Conservation (phyloP, 345 rosid genomes). For the Noccaea bulbosa region DNA sequence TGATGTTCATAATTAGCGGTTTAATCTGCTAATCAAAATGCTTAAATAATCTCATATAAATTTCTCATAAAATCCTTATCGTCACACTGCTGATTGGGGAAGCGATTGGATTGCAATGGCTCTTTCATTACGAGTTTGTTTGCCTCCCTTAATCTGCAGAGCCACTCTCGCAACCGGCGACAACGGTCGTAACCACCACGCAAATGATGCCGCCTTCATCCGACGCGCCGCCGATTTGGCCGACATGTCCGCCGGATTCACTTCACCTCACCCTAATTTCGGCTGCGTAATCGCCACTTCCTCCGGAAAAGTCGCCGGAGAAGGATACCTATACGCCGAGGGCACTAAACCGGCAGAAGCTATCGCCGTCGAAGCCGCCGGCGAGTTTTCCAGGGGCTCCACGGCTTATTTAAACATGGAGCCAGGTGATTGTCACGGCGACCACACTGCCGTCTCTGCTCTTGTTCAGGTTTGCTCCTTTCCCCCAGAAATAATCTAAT, state of each 20-base stretch:
- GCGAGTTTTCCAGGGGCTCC: conserved; percentile 58
- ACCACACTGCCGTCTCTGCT: conserved; percentile 77
- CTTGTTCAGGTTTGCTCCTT: conserved; percentile 69
- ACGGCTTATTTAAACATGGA: conserved; percentile 87
- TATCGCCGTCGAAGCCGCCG: conserved; percentile 73
- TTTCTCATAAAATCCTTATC: background rate
- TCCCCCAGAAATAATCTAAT: background rate
- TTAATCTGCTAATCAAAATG: conserved; percentile 7
- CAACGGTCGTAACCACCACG: conserved; percentile 39
- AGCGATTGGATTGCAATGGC: conserved; percentile 43
- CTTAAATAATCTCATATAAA: background rate
- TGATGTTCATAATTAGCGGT: background rate
- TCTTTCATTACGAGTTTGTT: conserved; percentile 41
- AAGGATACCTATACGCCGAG: conserved; percentile 83
- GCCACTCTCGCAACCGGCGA: conserved; percentile 30
- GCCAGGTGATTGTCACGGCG: conserved; percentile 96
- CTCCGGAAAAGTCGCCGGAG: conserved; percentile 66
- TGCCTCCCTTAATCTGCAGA: conserved; percentile 48
- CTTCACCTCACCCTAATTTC: conserved; percentile 92
- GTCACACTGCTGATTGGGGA: background rate
- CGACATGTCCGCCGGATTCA: conserved; percentile 77
- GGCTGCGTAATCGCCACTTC: conserved; percentile 75
- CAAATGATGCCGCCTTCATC: conserved; percentile 58
- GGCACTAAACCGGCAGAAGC: conserved; percentile 87
- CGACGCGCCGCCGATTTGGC: conserved; percentile 70